Conservation (phyloP, 371 early-diverging fungal species). For the Rhizopus arrhizus region DNA sequence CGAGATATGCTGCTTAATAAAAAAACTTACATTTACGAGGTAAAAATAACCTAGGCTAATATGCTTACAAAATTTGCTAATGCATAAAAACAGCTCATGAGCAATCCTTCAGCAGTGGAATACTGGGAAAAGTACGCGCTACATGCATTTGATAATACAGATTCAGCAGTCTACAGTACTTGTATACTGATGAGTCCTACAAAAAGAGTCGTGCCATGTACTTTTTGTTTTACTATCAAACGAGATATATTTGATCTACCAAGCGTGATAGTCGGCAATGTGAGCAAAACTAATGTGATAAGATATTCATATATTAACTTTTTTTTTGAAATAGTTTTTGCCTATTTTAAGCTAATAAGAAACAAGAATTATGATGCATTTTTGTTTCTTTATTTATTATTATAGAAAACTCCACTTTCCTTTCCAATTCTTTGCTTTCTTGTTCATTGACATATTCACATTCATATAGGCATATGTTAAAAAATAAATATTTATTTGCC, state of each 20-base stretch:
- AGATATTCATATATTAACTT: background rate
- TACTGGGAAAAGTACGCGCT: constrained; percentile 92
- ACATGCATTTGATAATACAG: constrained; percentile 86
- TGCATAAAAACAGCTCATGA: constrained; percentile 71
- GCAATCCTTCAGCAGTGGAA: constrained; percentile 81
- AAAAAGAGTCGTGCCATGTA: constrained; percentile 73
- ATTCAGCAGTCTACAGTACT: constrained; percentile 79
- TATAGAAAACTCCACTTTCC: background rate
- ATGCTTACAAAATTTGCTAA: background rate
- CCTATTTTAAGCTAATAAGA: constrained; percentile 34
- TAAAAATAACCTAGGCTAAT: constrained; percentile 9
- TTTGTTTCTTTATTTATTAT: background rate
- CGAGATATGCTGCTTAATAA: constrained; percentile 71
- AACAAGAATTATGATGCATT: background rate
- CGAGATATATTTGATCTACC: constrained; percentile 92
- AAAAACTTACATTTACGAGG: constrained; percentile 78
- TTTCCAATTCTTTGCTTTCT: background rate
- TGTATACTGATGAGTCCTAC: constrained; percentile 74
- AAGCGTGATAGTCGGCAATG: constrained; percentile 79
- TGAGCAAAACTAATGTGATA: constrained; percentile 18
- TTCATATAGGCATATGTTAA: no score
- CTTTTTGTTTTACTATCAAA: constrained; percentile 91
- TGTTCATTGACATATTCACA: background rate
- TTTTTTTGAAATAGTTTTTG: constrained; percentile 23
- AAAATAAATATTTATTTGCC: no score